phyloP scores from a whole-genome alignment of 768 basidiomycete genomes.

The Russula dissimulans region DNA sequence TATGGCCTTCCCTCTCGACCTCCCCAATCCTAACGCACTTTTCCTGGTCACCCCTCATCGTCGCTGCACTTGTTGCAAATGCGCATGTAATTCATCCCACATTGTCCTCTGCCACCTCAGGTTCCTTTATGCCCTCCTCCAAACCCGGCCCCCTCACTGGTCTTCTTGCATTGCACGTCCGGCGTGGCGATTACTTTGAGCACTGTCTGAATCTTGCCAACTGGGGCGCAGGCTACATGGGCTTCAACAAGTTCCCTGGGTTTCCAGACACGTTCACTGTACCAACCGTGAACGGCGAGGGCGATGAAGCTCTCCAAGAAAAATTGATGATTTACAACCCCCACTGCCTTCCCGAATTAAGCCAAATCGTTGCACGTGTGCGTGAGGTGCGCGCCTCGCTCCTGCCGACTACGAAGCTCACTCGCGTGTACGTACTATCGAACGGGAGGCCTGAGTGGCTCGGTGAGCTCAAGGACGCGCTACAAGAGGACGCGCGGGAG shows the following conservation, averaged over 20 bases:
- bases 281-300: neutral
- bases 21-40: constrained; percentile 32
- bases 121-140: neutral
- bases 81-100: constrained; percentile 19
- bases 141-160: constrained; percentile 27
- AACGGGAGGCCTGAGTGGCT: constrained; percentile 37
- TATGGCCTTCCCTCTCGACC: constrained; percentile 27
- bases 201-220: constrained; percentile 36
- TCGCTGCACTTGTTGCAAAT: constrained; percentile 28
- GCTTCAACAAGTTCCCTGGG: constrained; percentile 36
- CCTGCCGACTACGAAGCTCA: constrained; percentile 23
- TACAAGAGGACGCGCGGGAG: constrained; percentile 19
- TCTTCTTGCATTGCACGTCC: constrained; percentile 40
- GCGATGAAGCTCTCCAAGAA: neutral
- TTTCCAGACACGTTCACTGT: constrained; percentile 31
- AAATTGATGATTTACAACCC: constrained; percentile 25
- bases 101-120: neutral
- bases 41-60: constrained; percentile 32
- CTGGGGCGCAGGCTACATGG: constrained; percentile 30
- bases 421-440: constrained; percentile 38
- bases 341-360: constrained; percentile 36
- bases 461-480: constrained; percentile 27
- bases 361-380: constrained; percentile 34
- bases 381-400: constrained; percentile 25
- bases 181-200: constrained; percentile 38